Evolutionary conservation across 2,329 filamentous ascomycete species (phyloP), one percentile per base, ranked within the genome.

Genomic region (Teratosphaeria nubilosa): DNA sequence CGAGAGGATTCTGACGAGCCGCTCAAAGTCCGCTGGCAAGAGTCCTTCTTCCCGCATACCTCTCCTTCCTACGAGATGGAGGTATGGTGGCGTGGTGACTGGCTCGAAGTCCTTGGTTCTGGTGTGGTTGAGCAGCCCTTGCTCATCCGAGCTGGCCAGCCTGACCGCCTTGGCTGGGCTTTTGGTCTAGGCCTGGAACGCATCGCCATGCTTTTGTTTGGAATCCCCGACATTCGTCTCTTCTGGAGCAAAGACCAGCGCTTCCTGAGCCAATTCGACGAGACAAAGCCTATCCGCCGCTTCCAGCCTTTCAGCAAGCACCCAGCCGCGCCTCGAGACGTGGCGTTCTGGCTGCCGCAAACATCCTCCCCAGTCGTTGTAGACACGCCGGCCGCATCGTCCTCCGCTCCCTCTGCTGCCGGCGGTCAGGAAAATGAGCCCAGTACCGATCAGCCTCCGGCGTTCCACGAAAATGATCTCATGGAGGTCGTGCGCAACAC

Each of bases 21-120:
- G 4, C 78, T 97, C 45, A 86, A 85, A 65, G 86, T 96, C 68
- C 84, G 94, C 64, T 99, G 94, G 94, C 86, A 97, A 7, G 92
- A 96, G 73, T 91, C 94, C 1, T 97, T 94, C 75, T 99, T 99
- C 75, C 94, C 94, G 45, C 97, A 97, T 72, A 99, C 94, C 0
- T 91, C 86, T 59, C 94, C 94, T 0, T 94, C 88, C 6, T 99
- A 90, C 88, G 94, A 99, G 72, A 81, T 99, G 25, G 94, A 99
- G 71, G 90, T 99, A 10, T 91, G 89, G 78, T 96, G 92, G 82
- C 86, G 87, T 65, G 91, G 89, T 31, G 88, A 95, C 71, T 99
- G 94, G 94, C 85, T 99, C 34, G 94, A 99, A 75, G 85, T 97
- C 4, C 81, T 99, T 1, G 94, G 94, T n/a, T 95, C 87, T 66